Base-by-base conservation (phyloP, 768 basidiomycete genomes). In the Polyporus arcularius region DNA sequence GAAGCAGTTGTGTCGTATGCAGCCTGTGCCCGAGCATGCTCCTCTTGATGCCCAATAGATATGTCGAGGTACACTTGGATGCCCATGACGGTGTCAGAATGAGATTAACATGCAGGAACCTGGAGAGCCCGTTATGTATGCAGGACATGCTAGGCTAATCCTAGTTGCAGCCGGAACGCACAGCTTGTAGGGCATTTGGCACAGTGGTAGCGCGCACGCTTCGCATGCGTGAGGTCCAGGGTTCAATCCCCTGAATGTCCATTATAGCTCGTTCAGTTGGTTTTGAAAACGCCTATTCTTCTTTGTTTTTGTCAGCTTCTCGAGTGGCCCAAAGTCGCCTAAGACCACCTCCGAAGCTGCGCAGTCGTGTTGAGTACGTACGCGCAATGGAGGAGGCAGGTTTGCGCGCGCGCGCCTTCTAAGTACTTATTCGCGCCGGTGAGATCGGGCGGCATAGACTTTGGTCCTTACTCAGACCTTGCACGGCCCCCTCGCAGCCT, bases 61-160 rank as follows among this genome's bases (percentile, higher is more conserved):
- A 83, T 67, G 65, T 82, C 80, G 51, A 83, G 73, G 65, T 72
- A 80, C 14, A 54, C 62, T 38, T 10, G 38, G 8, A 30, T 16
- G 3, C 18, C 31, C 58, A 56, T 63, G 15, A 35, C 46, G 21
- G 38, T 21, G 39, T 18, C 9, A 4, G 46, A 11, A 28, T 6
- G 46, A 28, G n/a, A 47, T 47, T 11, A 12, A 15, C 12, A 48
- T 14, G 18, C 28, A 26, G 4, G n/a, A 47, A 10, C 16, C 11
- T 41, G 1, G 2, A 26, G 21, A 26, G 21, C 40, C 16, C 16
- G 16, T 41, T 10, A 2, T 45, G 43, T 7, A 45, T 7, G 14
- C 43, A 12, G 18, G 7, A 7, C 10, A 45, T 45, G 4, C 12
- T 18, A 1, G 2, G 16, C 45, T 16, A n/a, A n/a, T n/a, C n/a